Evolutionary conservation across 2,329 filamentous ascomycete genomes (phyloP).

Genomic region (Aspergillus phoenicis): DNA sequence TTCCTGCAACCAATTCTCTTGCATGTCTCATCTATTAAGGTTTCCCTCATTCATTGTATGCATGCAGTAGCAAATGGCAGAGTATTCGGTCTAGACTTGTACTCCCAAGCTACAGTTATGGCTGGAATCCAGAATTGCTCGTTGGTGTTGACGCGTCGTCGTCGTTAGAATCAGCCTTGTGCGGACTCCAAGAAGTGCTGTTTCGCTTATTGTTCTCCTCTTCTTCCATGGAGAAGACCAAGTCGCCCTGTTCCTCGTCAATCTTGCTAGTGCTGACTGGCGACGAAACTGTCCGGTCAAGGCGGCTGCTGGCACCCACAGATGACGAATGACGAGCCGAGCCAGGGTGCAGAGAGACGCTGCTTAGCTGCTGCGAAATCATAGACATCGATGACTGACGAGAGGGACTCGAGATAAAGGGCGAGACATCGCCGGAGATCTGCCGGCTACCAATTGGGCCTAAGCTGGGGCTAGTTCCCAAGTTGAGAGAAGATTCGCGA

Average conservation of each 20-base stretch:
- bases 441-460: constrained; percentile 54
- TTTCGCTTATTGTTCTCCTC: constrained; percentile 51
- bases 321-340: constrained; percentile 42
- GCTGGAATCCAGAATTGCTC: constrained; percentile 23
- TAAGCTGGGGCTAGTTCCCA: constrained; percentile 53
- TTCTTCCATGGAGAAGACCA: constrained; percentile 56
- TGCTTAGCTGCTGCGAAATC: constrained; percentile 60
- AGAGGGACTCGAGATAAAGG: constrained; percentile 58
- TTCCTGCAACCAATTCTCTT: constrained; percentile 8
- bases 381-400: constrained; percentile 62
- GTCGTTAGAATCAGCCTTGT: constrained; percentile 35
- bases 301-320: constrained; percentile 34
- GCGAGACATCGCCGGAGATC: constrained; percentile 51
- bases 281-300: constrained; percentile 51
- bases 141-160: constrained; percentile 29
- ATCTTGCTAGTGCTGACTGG: constrained; percentile 50
- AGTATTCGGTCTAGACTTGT: not conserved
- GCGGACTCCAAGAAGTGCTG: constrained; percentile 38
- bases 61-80: not conserved
- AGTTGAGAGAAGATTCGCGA: constrained; percentile 60
- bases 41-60: constrained; percentile 5
- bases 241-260: constrained; percentile 51
- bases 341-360: constrained; percentile 47
- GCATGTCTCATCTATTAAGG: constrained; percentile 21
- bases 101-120: constrained; percentile 11